Conservation (phyloP, 495 filamentous ascomycete genomes). For the Penicillium steckii region DNA sequence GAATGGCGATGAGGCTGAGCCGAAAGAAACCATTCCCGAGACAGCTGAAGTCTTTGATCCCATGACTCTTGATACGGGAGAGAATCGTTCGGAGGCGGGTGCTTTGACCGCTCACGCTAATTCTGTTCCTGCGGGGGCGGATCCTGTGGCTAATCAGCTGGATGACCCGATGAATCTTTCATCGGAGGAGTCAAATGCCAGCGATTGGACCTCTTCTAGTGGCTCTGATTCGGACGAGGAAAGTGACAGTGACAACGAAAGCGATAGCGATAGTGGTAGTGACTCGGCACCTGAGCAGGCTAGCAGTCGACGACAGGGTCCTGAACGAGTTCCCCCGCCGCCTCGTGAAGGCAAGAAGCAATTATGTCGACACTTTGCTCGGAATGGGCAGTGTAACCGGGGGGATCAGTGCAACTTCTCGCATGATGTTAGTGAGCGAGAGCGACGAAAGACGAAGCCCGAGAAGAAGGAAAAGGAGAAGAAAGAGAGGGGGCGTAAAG, state of each 20-base stretch:
- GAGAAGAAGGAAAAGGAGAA: slow-evolving; percentile 31
- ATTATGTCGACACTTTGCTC: slow-evolving; percentile 46
- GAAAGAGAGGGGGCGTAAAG: slow-evolving; percentile 33
- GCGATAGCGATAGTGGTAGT: slow-evolving; percentile 14
- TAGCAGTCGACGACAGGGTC: slow-evolving; percentile 40
- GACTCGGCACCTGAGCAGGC: slow-evolving; percentile 44
- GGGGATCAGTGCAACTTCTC: slow-evolving; percentile 47
- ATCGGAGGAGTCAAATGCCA: neutral
- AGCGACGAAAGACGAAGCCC: slow-evolving; percentile 34
- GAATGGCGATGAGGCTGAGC: neutral
- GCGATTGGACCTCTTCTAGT: slow-evolving; percentile 14
- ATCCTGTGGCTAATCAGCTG: neutral
- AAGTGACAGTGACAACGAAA: neutral
- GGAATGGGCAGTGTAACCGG: slow-evolving; percentile 42
- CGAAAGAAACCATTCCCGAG: slow-evolving; percentile 1
- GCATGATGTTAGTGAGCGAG: slow-evolving; percentile 39
- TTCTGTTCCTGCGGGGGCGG: neutral
- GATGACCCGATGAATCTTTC: neutral
- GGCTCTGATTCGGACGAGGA: slow-evolving; percentile 29
- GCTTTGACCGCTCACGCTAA: neutral
- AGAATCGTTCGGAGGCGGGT: neutral
- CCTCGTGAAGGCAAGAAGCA: slow-evolving; percentile 38
- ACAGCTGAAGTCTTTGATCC: slow-evolving; percentile 1
- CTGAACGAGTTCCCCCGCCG: slow-evolving; percentile 42
- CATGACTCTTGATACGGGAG: neutral